Base-by-base conservation (phyloP, 805 yeast species). In the Kodamaea laetipori region DNA sequence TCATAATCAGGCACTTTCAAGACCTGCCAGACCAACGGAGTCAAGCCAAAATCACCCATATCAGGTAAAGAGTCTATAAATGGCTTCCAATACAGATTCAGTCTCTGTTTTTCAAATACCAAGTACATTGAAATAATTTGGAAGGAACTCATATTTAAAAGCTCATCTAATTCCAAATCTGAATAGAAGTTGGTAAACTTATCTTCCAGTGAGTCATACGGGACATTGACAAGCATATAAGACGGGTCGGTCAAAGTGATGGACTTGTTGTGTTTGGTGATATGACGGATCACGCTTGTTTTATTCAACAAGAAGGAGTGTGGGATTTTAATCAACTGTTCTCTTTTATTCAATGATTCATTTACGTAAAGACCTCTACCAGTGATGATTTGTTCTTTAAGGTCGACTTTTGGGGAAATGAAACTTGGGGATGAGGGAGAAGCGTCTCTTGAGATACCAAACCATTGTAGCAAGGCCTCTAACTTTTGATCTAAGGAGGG, bases 11-110 rank as follows among this genome's bases (percentile, higher is more conserved):
- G 56, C 3, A 53, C 51, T 9, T 64, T 48, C 12, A 58, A 42
- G 0, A 69, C 56, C 11, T 69, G 51, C 95, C 95, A 86, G 0
- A 74, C 64, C 30, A 87, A 61, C 1, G 96, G 96, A 2, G 82
- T 69, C 0, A 71, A 49, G 0, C 52, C 51, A 43, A 88, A 76
- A 32, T 84, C 90, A 0, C 63, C 56, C 10, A 67, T 46, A 0
- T 66, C 56, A 0, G 97, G 96, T 45, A 88, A 71, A 50, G 80
- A 75, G 25, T 74, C 72, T 8, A 87, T 60, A 57, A 87, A 87
- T 0, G 88, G 87, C 32, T 60, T 56, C 95, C 95, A 88, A 55
- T 71, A 81, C 2, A 48, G 48, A 0, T 44, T 33, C 1, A 56
- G 61, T 38, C 83, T 58, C 27, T 54, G 55, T 2, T 43, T 50